Percentiles rank a stretch among this genome's conserved stretches.
phyloP scores from a whole-genome alignment of 2,329 filamentous ascomycete genomes.

The Ascochyta lentis region DNA sequence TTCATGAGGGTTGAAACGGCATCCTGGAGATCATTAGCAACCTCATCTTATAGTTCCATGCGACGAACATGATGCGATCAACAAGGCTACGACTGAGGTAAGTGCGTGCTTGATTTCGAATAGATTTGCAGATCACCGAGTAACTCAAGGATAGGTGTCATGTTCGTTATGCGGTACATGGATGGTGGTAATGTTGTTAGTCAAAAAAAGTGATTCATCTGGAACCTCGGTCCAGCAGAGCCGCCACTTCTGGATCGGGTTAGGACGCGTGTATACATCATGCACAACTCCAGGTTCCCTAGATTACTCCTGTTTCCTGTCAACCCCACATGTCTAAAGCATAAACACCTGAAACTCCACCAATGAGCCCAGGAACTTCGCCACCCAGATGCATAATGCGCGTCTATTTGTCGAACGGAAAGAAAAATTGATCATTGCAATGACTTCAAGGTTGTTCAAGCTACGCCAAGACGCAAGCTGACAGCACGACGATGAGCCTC shows the following conservation, averaged over 20 bases:
- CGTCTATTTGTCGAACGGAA: neutral
- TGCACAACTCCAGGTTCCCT: conserved; percentile 13
- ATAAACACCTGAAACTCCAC: conserved; percentile 19
- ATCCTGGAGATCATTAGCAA: conserved; percentile 34
- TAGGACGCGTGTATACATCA: conserved; percentile 10
- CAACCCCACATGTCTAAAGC: conserved; percentile 13
- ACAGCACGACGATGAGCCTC: conserved; percentile 87
- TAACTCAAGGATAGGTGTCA: neutral
- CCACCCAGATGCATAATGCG: conserved; percentile 10
- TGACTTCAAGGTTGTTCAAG: conserved; percentile 17
- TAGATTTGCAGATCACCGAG: neutral
- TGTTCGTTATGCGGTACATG: neutral
- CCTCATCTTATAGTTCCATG: neutral
- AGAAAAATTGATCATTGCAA: conserved; percentile 1
- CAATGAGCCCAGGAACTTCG: conserved; percentile 8
- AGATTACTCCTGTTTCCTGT: conserved; percentile 10
- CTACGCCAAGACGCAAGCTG: conserved; percentile 63
- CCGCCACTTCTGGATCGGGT: neutral
- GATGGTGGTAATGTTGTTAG: neutral
- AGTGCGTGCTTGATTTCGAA: neutral
- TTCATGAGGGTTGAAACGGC: conserved; percentile 27
- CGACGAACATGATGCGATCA: neutral
- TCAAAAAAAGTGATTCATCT: neutral
- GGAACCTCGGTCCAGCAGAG: conserved; percentile 6
- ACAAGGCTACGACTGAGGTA: neutral